Base-by-base conservation (phyloP, 2,329 filamentous ascomycete genomes). In the Sarocladium oryzae region DNA sequence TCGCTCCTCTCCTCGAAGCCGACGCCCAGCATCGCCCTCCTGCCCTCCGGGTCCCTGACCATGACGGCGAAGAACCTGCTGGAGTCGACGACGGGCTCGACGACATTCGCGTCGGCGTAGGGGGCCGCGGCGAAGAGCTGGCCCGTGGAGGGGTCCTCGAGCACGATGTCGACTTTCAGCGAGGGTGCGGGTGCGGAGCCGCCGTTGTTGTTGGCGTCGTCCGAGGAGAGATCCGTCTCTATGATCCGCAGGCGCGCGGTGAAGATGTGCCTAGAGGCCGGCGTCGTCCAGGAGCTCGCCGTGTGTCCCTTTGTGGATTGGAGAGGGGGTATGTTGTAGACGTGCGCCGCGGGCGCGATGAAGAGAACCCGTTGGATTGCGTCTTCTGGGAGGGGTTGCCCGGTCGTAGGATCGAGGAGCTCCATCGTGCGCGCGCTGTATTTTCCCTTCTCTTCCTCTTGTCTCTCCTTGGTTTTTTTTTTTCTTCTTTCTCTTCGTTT, bases 331-430 rank as follows among this genome's bases (percentile, higher is more conserved):
- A 95, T 90, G 63, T 86, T 83, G 77, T 95, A 96, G 74, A 95
- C 79, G 73, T 95, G 88, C 56, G 93, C 85, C 57, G 78, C 74
- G 61, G 77, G 73, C 56, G 84, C 81, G 66, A 90, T 73, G 78
- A 89, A 91, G 66, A 95, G 85, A 64, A 93, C 76, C 66, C 89
- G 85, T 69, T 93, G 88, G 69, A 95, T 92, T 60, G 89, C 86
- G 63, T 88, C 86, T 50, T 81, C 65, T 52, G 87, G 84, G 58
- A 89, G 78, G 56, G 83, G 68, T 30, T 71, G 72, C 60, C 85
- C 84, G 20, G 87, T 92, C 52, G 83, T 76, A 50, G 86, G 87
- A 69, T 93, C 87, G 63, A 82, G 72, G 51, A 76, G 70, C 60
- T 82, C 76, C 84, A 87, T 86, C 49, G 13, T 5, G 36, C 6